Conservation (phyloP, 176 grass and related monocot species). For the Chrysopogon serrulatus region DNA sequence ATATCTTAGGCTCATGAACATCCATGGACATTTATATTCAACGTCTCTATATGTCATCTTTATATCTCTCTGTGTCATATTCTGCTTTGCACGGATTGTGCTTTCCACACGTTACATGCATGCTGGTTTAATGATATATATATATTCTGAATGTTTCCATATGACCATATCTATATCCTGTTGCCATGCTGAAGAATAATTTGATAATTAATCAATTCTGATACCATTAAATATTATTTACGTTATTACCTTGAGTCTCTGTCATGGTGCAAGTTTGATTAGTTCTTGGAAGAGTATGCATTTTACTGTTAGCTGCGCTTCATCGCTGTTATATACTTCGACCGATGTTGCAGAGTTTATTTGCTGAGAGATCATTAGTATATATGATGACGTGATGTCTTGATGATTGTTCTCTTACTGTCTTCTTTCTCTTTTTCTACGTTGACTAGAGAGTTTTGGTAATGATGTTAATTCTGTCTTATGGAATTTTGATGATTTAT, state of each 20-base stretch:
- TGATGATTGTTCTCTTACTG: conserved; percentile 5
- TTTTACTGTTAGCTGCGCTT: conserved; percentile 2
- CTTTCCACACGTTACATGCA: background rate
- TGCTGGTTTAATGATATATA: background rate
- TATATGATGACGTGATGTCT: background rate
- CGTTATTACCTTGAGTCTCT: background rate
- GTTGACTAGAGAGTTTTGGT: background rate
- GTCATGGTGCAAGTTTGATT: background rate
- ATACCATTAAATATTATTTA: background rate
- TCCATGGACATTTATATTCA: background rate
- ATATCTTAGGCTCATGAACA: background rate
- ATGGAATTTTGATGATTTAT: conserved; percentile 4
- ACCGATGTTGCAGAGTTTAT: background rate
- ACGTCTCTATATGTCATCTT: background rate
- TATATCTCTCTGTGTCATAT: background rate
- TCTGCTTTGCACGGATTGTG: background rate
- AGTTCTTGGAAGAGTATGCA: background rate
- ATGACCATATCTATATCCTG: background rate
- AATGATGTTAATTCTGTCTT: background rate
- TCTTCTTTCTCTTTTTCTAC: background rate
- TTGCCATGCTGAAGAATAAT: conserved; percentile 11
- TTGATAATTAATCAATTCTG: background rate
- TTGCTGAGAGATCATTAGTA: background rate
- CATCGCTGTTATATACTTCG: background rate
- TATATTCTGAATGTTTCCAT: background rate